Conservation (phyloP, 208 protist species). For the Herpetomonas samuelpessoai region DNA sequence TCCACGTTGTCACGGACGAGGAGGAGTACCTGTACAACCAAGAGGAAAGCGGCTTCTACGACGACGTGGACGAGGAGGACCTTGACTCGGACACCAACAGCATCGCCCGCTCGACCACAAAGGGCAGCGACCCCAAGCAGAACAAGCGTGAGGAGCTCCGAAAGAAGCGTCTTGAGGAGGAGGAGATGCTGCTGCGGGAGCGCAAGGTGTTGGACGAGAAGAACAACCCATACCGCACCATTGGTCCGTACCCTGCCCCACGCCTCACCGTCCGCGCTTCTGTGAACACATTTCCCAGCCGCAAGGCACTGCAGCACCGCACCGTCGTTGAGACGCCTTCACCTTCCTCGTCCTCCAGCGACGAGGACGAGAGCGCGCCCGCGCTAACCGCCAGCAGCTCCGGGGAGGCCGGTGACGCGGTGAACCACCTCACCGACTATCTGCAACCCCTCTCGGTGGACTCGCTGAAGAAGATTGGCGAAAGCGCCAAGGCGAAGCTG, state of each 20-base stretch:
- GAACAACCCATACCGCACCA: conserved; percentile 54
- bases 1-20: conserved; percentile 78
- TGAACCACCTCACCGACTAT: conserved; percentile 79
- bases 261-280: conserved; percentile 69
- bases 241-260: conserved; percentile 73
- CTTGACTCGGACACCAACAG: conserved; percentile 55
- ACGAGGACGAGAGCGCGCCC: conserved; percentile 51
- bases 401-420: conserved; percentile 53
- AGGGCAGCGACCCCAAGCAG: conserved; percentile 59
- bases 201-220: conserved; percentile 87
- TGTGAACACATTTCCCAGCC: conserved; percentile 75
- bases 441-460: conserved; percentile 82
- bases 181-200: conserved; percentile 86
- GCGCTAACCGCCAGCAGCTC: conserved; percentile 34
- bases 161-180: conserved; percentile 75
- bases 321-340: conserved; percentile 61
- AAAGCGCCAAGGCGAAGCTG: conserved; percentile 88
- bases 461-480: conserved; percentile 87
- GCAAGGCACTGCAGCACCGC: conserved; percentile 80
- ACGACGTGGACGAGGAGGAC: conserved; percentile 62
- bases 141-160: conserved; percentile 73
- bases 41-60: conserved; percentile 69
- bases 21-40: conserved; percentile 77
- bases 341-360: conserved; percentile 54
- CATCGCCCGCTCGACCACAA: conserved; percentile 44